Base-by-base conservation (phyloP, 192 early-diverging fungal species). In the Cladochytrium replicatum region DNA sequence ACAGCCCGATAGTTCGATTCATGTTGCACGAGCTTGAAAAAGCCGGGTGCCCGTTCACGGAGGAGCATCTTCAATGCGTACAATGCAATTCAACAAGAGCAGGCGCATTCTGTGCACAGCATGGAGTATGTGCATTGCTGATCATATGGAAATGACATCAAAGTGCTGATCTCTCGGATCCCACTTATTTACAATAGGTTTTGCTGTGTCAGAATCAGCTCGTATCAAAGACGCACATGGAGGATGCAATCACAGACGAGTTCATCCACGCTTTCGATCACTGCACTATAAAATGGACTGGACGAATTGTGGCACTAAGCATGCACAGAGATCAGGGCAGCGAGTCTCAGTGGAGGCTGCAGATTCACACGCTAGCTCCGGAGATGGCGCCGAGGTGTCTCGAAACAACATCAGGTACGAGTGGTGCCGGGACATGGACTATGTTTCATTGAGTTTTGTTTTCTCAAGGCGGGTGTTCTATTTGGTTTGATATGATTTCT, bases 241-340 rank as follows among this genome's bases (percentile, higher is more conserved):
- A 93, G 60, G 84, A 89, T 47, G 91, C 89, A 1, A 84, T 97
- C 74, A 85, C 87, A 4, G 91, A 97, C 54, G 93, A 97, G 61
- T 63, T 78, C 8, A 57, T 78, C 1, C 76, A 78, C 46, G 69
- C 71, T 4, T 78, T 63, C 46, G 76, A 78, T 50, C 65, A 70
- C 37, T 69, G 64, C 47, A 69, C 64, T n/a, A 50, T 54, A 60
- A 62, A n/a, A 38, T 73, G 22, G 53, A 73, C 37, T 70, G 67
- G 67, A 66, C 50, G 43, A 68, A 69, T 29, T 49, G 46, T 25
- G 54, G 24, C 72, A 75, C 28, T 60, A 61, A 24, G 76, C 76
- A 6, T 78, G 76, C 60, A 49, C 68, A 4, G 72, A 72, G 44
- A 73, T 78, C 38, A 51, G 76, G 4, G 76, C 76, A 0, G 59